Conservation (phyloP, 805 yeast species). For the Wickerhamiella qilinensis region DNA sequence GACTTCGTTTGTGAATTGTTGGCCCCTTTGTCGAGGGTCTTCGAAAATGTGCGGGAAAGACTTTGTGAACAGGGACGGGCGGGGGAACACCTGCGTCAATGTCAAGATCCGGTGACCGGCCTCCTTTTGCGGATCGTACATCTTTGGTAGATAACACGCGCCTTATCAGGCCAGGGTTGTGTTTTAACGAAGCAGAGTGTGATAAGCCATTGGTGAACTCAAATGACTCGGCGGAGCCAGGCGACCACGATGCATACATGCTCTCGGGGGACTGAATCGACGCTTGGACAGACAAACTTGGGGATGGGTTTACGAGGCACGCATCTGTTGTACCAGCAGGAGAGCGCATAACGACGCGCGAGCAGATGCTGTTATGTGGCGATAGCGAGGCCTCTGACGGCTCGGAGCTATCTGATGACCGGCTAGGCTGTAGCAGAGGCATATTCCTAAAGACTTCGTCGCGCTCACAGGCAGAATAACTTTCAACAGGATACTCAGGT, state of each 20-base stretch:
- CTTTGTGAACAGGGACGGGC: constrained; percentile 3
- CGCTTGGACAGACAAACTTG: not conserved
- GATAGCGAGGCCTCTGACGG: not conserved
- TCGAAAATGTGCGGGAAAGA: not conserved
- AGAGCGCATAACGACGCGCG: not conserved
- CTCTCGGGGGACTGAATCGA: not conserved
- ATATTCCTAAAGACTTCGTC: not conserved
- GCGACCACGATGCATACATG: not conserved
- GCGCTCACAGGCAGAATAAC: no score
- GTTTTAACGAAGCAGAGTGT: not conserved
- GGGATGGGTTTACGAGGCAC: not conserved
- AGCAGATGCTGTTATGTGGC: not conserved
- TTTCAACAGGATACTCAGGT: no score
- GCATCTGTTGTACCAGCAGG: not conserved
- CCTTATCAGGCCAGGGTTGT: not conserved
- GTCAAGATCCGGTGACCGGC: no score
- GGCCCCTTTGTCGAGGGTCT: not conserved
- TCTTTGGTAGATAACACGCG: not conserved
- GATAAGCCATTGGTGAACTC: not conserved
- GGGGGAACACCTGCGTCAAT: constrained; percentile 6
- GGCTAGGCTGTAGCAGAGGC: not conserved
- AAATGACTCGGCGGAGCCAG: not conserved
- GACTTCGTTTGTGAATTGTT: not conserved
- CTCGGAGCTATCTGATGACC: not conserved
- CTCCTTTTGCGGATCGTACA: no score